Evolutionary conservation across 306 rosid genomes (phyloP).

Genomic region (Gynostemma pentaphyllum): DNA sequence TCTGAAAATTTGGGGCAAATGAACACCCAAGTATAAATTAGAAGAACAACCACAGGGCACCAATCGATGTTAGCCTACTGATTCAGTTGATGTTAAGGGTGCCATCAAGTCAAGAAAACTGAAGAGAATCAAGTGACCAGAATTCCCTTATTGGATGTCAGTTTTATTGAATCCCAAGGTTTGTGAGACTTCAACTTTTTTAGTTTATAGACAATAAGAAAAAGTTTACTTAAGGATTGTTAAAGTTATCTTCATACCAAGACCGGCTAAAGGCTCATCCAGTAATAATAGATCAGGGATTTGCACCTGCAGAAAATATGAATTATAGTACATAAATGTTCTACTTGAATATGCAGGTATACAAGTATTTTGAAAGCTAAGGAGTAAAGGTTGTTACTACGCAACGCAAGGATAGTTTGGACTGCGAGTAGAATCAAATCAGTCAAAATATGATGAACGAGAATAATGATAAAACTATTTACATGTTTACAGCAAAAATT

Average conservation of each 20-base stretch:
- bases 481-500: not conserved
- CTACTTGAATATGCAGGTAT: not conserved
- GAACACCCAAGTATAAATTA: not conserved
- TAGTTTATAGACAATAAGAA: not conserved
- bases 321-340: not conserved
- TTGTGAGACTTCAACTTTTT: not conserved
- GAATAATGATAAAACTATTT: not conserved
- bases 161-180: not conserved
- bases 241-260: conserved; percentile 44
- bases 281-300: conserved; percentile 75
- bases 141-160: not conserved
- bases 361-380: not conserved
- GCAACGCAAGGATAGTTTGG: not conserved
- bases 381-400: not conserved
- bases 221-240: not conserved
- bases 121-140: not conserved
- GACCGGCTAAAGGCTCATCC: conserved; percentile 98
- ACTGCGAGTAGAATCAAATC: not conserved
- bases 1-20: not conserved
- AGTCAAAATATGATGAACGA: not conserved
- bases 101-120: not conserved
- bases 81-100: not conserved
- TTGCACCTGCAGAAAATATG: conserved; percentile 53
- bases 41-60: not conserved
- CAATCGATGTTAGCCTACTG: not conserved